Conservation (phyloP, 305 asterid species). For the Andrographis paniculata region DNA sequence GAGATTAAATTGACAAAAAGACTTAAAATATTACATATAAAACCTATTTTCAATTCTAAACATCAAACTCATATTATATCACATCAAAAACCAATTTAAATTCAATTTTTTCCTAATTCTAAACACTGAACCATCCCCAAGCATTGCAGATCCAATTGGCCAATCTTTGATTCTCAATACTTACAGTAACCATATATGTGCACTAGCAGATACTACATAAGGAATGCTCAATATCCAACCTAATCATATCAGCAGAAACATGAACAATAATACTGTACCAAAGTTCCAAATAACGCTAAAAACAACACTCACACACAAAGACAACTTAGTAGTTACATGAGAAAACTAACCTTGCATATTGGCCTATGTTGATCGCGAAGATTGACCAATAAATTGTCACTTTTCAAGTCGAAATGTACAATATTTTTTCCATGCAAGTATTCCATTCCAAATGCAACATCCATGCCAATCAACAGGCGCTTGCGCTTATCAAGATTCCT, state of each 20-base stretch:
- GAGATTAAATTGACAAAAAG: too few species aligned
- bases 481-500: slow-evolving; percentile 88
- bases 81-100: too few species aligned
- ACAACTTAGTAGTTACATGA: not conserved
- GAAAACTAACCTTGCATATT: slow-evolving; percentile 82
- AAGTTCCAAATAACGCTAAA: not conserved
- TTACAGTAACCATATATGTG: too few species aligned
- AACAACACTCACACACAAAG: not conserved
- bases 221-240: slow-evolving; percentile 1
- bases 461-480: slow-evolving; percentile 89
- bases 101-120: too few species aligned
- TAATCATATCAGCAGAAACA: not conserved
- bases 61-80: too few species aligned
- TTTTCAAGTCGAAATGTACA: slow-evolving; percentile 96
- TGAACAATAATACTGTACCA: not conserved
- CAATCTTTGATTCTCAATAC: too few species aligned
- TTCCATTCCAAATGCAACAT: slow-evolving; percentile 97
- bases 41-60: too few species aligned
- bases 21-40: too few species aligned
- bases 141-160: too few species aligned
- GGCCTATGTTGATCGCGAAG: slow-evolving; percentile 99
- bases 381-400: slow-evolving; percentile 94
- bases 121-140: too few species aligned
- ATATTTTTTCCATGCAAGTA: slow-evolving; percentile 93
- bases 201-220: not conserved